Evolutionary conservation across 495 filamentous ascomycete genomes (phyloP).

Genomic region (Lasiosphaeriaceae sp.): DNA sequence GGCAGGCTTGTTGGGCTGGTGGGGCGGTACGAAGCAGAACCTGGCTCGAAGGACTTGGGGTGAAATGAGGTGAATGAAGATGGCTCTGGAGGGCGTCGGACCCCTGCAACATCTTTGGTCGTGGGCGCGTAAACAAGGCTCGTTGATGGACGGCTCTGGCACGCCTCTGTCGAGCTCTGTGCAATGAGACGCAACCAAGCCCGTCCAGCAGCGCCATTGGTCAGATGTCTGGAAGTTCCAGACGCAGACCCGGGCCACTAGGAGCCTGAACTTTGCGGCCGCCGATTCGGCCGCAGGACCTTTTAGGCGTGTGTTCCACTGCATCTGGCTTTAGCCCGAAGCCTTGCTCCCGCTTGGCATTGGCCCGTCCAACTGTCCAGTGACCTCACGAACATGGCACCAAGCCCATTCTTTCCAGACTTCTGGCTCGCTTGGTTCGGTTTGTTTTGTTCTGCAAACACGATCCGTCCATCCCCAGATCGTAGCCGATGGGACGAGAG

Average conservation of each 20-base stretch:
- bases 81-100: constrained; percentile 22
- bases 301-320: constrained; percentile 33
- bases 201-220: constrained; percentile 38
- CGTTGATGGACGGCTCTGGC: constrained; percentile 35
- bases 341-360: constrained; percentile 24
- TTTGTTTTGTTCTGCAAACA: neutral
- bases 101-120: constrained; percentile 34
- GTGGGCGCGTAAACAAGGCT: constrained; percentile 50
- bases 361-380: constrained; percentile 22
- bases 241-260: constrained; percentile 19
- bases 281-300: constrained; percentile 37
- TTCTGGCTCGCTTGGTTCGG: neutral
- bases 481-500: constrained; percentile 3
- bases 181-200: constrained; percentile 41
- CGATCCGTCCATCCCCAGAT: neutral
- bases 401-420: constrained; percentile 1
- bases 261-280: constrained; percentile 21
- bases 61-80: constrained; percentile 1
- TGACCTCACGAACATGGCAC: constrained; percentile 5
- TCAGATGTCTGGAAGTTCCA: constrained; percentile 13
- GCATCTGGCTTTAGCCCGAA: constrained; percentile 27
- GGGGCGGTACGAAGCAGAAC: constrained; percentile 35
- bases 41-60: constrained; percentile 10
- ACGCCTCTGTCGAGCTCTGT: constrained; percentile 33
- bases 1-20: constrained; percentile 15